These are phyloP conservation scores for Xylariaceae sp. DNA, from an alignment of 2,329 filamentous ascomycete genomes.

Conservation along the genomic window DNA sequence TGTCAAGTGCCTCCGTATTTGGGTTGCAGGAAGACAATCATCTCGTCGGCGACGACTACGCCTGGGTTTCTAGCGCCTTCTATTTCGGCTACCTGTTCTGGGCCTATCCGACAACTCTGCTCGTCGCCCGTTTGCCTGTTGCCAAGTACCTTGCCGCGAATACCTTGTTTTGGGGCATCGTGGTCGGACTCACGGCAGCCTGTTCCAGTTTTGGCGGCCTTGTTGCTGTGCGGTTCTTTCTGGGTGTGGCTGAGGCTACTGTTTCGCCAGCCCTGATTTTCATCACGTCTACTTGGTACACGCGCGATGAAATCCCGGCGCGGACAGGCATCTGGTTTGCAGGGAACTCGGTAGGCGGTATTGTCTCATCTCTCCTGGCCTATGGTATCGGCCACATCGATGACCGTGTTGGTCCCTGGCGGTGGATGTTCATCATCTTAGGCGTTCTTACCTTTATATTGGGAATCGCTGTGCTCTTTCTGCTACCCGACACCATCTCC, in stretches of 20 bases:
- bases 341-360: conserved; percentile 55
- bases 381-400: conserved; percentile 62
- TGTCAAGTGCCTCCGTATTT: conserved; percentile 63
- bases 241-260: conserved; percentile 61
- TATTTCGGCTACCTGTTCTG: conserved; percentile 57
- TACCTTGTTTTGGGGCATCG: conserved; percentile 57
- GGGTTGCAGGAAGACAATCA: conserved; percentile 56
- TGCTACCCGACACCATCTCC: conserved; percentile 60
- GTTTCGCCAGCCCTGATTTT: conserved; percentile 62
- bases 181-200: conserved; percentile 52
- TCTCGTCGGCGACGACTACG: conserved; percentile 51
- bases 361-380: conserved; percentile 56
- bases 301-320: conserved; percentile 60
- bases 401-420: conserved; percentile 55
- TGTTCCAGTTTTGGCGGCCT: conserved; percentile 57
- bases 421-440: conserved; percentile 64
- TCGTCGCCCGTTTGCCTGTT: conserved; percentile 54
- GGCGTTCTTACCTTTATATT: conserved; percentile 58
- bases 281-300: conserved; percentile 62
- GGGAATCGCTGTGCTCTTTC: conserved; percentile 53
- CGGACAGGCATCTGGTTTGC: conserved; percentile 63
- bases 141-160: conserved; percentile 55
- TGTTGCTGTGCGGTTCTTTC: conserved; percentile 56
- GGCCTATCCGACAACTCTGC: conserved; percentile 55
- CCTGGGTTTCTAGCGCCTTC: conserved; percentile 54